Evolutionary conservation across 2,329 filamentous ascomycete genomes (phyloP).

Genomic region (Zasmidium citrigriseum): DNA sequence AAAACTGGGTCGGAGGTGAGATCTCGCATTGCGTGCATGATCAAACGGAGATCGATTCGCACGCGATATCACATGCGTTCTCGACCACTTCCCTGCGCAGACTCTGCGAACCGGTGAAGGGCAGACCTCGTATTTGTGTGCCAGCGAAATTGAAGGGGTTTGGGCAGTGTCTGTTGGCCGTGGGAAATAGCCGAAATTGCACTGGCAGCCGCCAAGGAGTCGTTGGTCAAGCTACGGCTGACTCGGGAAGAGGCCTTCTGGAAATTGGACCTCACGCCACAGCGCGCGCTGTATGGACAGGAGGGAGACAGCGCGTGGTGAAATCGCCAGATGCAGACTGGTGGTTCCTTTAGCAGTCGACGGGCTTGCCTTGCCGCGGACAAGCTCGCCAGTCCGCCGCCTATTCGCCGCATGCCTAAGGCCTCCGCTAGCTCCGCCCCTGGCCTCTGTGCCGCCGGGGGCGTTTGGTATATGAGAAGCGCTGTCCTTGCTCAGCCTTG

Average conservation of each 20-base stretch:
- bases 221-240: neutral
- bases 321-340: neutral
- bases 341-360: neutral
- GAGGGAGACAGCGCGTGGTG: neutral
- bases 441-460: neutral
- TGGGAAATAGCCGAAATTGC: conserved; percentile 4
- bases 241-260: neutral
- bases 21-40: neutral
- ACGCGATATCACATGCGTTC: neutral
- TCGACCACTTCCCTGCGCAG: neutral
- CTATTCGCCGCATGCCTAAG: neutral
- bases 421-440: neutral
- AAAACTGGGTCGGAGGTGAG: neutral
- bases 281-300: neutral
- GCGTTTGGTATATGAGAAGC: conserved; percentile 3
- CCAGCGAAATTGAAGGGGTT: neutral
- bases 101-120: neutral
- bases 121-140: neutral
- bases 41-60: neutral
- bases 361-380: neutral
- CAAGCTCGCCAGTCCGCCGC: neutral
- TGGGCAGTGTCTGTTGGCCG: neutral
- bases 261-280: neutral
- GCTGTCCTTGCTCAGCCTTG: conserved; percentile 7
- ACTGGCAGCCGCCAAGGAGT: conserved; percentile 1